A percentile compares a stretch with the other conserved stretches of the same genome.
Conservation (phyloP, 371 early-diverging fungal genomes). For the Apophysomyces variabilis region DNA sequence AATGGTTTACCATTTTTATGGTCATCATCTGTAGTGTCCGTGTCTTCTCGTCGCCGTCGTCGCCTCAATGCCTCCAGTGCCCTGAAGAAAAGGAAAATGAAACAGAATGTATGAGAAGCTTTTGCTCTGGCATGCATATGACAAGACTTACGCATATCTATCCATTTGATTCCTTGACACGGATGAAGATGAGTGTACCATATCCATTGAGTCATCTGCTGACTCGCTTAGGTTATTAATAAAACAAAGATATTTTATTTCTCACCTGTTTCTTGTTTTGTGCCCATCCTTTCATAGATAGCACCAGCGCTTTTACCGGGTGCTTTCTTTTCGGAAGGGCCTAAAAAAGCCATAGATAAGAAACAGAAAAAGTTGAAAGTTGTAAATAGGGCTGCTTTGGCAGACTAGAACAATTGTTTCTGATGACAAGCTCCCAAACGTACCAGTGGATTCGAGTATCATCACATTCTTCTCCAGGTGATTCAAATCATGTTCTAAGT, state of each 20-base stretch:
- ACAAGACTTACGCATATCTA: slow-evolving; percentile 35
- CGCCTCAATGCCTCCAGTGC: slow-evolving; percentile 33
- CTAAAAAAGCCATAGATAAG: neutral
- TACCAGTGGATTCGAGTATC: slow-evolving; percentile 16
- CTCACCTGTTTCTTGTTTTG: slow-evolving; percentile 40
- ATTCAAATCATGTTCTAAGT: slow-evolving; percentile 34
- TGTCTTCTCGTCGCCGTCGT: slow-evolving; percentile 39
- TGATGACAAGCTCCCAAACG: neutral
- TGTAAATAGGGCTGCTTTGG: neutral
- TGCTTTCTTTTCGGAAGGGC: slow-evolving; percentile 11
- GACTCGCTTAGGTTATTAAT: neutral
- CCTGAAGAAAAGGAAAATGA: slow-evolving; percentile 10
- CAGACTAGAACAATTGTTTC: neutral
- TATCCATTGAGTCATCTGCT: slow-evolving; percentile 16
- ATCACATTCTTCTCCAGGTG: slow-evolving; percentile 28
- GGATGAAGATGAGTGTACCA: slow-evolving; percentile 10
- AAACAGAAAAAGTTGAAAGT: too few species aligned
- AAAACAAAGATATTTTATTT: neutral
- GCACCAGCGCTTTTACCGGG: slow-evolving; percentile 33
- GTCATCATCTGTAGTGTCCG: slow-evolving; percentile 26
- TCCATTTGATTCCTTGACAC: slow-evolving; percentile 27
- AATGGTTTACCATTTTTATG: slow-evolving; percentile 18
- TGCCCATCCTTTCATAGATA: slow-evolving; percentile 32
- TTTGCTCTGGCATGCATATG: neutral
- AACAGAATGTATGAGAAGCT: too few species aligned